These are phyloP conservation scores for Fraxinus ornus DNA, from an alignment of 305 asterid species.

Conservation along the genomic window DNA sequence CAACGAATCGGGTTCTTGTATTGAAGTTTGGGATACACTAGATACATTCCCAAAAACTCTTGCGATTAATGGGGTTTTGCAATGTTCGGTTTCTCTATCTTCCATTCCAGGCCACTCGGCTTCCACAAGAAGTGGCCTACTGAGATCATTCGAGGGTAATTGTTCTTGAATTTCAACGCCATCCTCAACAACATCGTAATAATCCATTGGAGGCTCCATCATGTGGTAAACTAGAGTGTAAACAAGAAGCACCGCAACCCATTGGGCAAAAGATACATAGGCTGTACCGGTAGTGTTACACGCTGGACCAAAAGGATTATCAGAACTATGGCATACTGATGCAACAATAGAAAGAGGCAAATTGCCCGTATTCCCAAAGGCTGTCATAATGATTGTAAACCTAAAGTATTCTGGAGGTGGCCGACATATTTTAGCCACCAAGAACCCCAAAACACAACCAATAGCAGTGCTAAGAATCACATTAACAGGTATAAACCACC, in stretches of 20 bases:
- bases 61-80: slow-evolving; percentile 83
- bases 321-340: slow-evolving; percentile 65
- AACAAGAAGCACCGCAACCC: slow-evolving; percentile 87
- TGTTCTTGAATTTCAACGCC: slow-evolving; percentile 56
- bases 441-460: slow-evolving; percentile 69
- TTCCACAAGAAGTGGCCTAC: slow-evolving; percentile 88
- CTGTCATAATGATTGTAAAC: slow-evolving; percentile 80
- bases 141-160: slow-evolving; percentile 44
- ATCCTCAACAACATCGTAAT: slow-evolving; percentile 53
- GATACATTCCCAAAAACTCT: slow-evolving; percentile 49
- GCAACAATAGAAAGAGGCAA: slow-evolving; percentile 82
- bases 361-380: slow-evolving; percentile 92
- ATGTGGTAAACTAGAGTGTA: slow-evolving; percentile 92
- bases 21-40: slow-evolving; percentile 35
- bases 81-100: slow-evolving; percentile 73
- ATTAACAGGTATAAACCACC: slow-evolving; percentile 96
- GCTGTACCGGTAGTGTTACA: slow-evolving; percentile 70
- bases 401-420: slow-evolving; percentile 77
- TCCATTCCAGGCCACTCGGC: slow-evolving; percentile 99
- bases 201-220: slow-evolving; percentile 96
- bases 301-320: slow-evolving; percentile 66
- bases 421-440: slow-evolving; percentile 63
- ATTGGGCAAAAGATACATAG: slow-evolving; percentile 84
- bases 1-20: slow-evolving; percentile 49
- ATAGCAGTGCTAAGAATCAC: slow-evolving; percentile 75